Evolutionary conservation across 2,329 filamentous ascomycete genomes (phyloP), one percentile per base, ranked within the genome.

Genomic region (Venturia carpophila): DNA sequence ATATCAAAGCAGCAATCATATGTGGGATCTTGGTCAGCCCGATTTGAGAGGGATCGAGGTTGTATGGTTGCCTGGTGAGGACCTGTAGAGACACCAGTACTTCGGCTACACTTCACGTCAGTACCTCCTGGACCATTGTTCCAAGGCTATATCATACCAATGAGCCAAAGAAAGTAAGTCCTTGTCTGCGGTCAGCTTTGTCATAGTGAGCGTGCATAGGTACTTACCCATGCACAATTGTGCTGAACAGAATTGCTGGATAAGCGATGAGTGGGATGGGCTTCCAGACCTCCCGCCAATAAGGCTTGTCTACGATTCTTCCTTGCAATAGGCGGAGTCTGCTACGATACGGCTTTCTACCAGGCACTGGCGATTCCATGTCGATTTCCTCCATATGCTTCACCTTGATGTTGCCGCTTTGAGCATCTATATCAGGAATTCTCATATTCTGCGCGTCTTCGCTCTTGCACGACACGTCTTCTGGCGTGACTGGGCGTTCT

Each of bases 21-120:
- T 93, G 93, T 0, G 90, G 92, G 60, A 97, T 82, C 74, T 97
- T 97, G 0, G 97, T 84, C 0, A 97, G 80, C 6, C 93, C 93
- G 0, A 90, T 89, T 67, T 91, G 87, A 0, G 97, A 78, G 0
- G 90, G 83, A 27, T 83, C 86, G 73, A 97, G 97, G 69, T 92
- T 84, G 78, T 97, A 97, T 0, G 80, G 81, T 0, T 82, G 78
- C 0, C 80, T 79, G 65, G 85, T 80, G 52, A 89, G 84, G 74
- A 91, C 97, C 67, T 97, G 89, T 66, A 88, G 82, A 0, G 91
- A 84, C 2, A 97, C 86, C 24, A 56, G 49, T 34, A 56, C 49
- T 56, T 56, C 49, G 5, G 49, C 49, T 56, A 34, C 27, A 19
- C 27, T 9, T 30, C 15, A 24, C 7, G 13, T 37, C 27, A 63